A percentile compares a stretch with the other conserved stretches of the same genome.
Evolutionary conservation across 768 basidiomycete species (phyloP).

Genomic region (Mycena latifolia): DNA sequence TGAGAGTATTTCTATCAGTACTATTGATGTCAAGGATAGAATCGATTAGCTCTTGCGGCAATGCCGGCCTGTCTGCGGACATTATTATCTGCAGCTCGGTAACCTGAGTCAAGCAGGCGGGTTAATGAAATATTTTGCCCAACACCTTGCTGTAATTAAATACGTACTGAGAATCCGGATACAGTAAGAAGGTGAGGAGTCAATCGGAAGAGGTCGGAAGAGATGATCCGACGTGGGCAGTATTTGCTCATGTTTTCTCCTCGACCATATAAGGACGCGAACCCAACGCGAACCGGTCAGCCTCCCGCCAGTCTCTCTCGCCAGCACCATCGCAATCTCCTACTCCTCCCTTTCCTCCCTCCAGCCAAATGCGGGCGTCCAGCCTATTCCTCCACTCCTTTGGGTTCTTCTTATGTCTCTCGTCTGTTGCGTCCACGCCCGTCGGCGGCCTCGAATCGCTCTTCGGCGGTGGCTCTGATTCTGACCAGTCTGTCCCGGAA

Average conservation of each 20-base stretch:
- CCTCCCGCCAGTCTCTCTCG: background rate
- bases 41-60: constrained; percentile 34
- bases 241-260: no score
- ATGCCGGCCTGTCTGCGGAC: background rate
- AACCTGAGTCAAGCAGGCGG: no score
- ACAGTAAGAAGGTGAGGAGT: no score
- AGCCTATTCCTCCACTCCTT: constrained; percentile 16
- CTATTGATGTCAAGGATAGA: constrained; percentile 23
- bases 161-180: no score
- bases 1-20: constrained; percentile 20
- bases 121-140: no score
- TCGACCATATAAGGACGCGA: no score
- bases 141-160: no score
- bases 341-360: background rate
- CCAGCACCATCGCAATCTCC: background rate
- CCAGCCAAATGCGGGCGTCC: constrained; percentile 15
- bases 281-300: no score
- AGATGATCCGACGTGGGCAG: no score
- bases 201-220: no score
- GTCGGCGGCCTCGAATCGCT: constrained; percentile 1
- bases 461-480: constrained; percentile 6
- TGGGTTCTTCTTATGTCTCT: background rate
- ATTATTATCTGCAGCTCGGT: background rate
- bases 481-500: background rate
- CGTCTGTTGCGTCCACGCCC: background rate